A percentile compares a stretch with the other conserved stretches of the same genome.
Conservation (phyloP, 2,329 filamentous ascomycete genomes). For the Hypoxylon sp. region DNA sequence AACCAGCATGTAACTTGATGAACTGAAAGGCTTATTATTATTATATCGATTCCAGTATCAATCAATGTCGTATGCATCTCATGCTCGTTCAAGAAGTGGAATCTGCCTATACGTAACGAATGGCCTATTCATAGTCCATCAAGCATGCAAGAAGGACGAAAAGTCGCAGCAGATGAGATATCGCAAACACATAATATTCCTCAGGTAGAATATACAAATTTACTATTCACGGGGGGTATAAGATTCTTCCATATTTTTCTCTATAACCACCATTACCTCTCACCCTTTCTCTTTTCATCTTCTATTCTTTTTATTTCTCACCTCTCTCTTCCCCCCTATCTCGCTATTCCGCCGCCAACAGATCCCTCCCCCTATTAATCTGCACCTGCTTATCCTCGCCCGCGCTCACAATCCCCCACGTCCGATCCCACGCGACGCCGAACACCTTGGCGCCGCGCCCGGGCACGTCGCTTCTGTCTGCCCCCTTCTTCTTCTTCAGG, state of each 20-base stretch:
- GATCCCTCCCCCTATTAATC: constrained; percentile 78
- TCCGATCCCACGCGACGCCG: constrained; percentile 84
- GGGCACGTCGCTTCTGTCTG: constrained; percentile 63
- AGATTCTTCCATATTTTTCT: constrained; percentile 15
- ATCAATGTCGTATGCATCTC: no score
- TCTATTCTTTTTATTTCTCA: not conserved
- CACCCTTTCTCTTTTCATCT: not conserved
- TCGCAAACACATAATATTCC: not conserved
- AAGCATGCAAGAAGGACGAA: no score
- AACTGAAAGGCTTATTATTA: no score
- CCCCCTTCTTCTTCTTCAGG: constrained; percentile 71
- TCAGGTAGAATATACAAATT: constrained; percentile 12
- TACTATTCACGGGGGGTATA: constrained; percentile 17
- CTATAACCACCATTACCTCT: constrained; percentile 3
- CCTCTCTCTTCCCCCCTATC: not conserved
- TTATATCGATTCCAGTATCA: no score
- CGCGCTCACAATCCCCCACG: constrained; percentile 88
- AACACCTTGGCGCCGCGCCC: constrained; percentile 94
- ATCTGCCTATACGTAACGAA: not conserved
- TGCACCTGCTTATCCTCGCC: constrained; percentile 96
- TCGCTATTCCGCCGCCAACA: constrained; percentile 51
- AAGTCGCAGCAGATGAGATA: not conserved
- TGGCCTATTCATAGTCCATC: no score
- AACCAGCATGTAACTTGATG: no score
- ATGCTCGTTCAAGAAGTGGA: no score